Evolutionary conservation across 2,329 filamentous ascomycete genomes (phyloP).

Genomic region (Arachnomyces sp.): DNA sequence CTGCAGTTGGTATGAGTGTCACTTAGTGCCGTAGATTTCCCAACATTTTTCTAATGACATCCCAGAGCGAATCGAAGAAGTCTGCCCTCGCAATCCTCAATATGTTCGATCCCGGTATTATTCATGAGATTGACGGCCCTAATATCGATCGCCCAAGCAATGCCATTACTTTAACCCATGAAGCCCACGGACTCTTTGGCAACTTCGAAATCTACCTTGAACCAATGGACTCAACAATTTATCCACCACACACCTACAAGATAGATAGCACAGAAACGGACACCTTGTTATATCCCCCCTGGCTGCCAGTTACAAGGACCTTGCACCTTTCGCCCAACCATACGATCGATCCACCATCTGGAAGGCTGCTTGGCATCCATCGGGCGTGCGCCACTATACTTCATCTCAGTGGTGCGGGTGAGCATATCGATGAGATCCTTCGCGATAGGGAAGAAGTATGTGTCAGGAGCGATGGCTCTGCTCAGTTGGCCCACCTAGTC

Average conservation of each 20-base stretch:
- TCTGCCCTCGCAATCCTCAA: conserved; percentile 32
- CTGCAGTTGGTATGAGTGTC: conserved; percentile 8
- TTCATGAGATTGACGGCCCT: conserved; percentile 29
- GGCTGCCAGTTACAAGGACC: conserved; percentile 11
- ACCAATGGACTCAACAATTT: conserved; percentile 1
- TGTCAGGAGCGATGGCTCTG: conserved; percentile 14
- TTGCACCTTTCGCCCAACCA: conserved; percentile 16
- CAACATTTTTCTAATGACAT: no score
- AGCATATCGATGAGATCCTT: conserved; percentile 15
- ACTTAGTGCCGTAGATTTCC: no score
- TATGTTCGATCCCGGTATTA: conserved; percentile 34
- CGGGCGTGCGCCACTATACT: conserved; percentile 13
- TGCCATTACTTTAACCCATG: conserved; percentile 26
- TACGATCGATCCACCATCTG: conserved; percentile 23
- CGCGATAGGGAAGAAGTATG: conserved; percentile 20
- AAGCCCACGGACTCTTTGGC: conserved; percentile 24
- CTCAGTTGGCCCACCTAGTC: conserved; percentile 11
- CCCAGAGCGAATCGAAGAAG: conserved; percentile 21
- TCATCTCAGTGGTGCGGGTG: conserved; percentile 16
- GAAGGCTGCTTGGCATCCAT: conserved; percentile 14
- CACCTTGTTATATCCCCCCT: conserved; percentile 1
- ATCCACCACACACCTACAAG: conserved; percentile 10
- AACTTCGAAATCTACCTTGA: conserved; percentile 8
- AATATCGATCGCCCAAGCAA: conserved; percentile 36
- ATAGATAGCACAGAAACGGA: conserved; percentile 4